Percentiles rank a stretch among this genome's conserved stretches.
Evolutionary conservation across 2,329 filamentous ascomycete species (phyloP).

Genomic region (Epichloe glyceriae): DNA sequence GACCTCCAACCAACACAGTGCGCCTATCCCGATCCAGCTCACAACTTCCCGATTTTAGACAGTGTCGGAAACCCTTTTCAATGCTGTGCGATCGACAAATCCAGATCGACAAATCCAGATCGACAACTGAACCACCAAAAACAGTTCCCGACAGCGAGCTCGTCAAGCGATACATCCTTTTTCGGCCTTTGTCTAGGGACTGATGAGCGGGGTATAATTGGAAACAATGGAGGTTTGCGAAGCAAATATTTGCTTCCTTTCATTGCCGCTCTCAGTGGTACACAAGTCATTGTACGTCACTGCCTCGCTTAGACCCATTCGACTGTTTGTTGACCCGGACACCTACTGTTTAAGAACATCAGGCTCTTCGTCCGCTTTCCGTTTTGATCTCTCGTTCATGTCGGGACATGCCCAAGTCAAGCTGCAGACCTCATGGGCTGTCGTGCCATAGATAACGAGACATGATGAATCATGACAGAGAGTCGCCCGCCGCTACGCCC

Average conservation of each 20-base stretch:
- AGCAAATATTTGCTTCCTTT: neutral
- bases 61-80: fast-evolving
- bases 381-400: neutral
- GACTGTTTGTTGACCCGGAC: neutral
- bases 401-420: neutral
- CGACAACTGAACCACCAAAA: neutral
- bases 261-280: neutral
- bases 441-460: neutral
- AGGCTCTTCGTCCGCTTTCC: neutral
- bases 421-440: neutral
- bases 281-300: neutral
- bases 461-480: neutral
- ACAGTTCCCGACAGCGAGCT: neutral
- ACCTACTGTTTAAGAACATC: neutral
- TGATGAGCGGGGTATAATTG: neutral
- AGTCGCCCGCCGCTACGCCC: neutral
- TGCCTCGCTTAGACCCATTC: neutral
- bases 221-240: neutral
- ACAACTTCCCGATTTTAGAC: fast-evolving
- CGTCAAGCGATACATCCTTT: neutral
- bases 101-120: neutral
- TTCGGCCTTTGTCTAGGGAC: neutral
- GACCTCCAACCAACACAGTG: no score
- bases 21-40: no score
- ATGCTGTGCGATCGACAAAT: no score